A percentile compares a stretch with the other conserved stretches of the same genome.
Evolutionary conservation across 768 basidiomycete genomes (phyloP).

Genomic region (Pisolithus tinctorius): DNA sequence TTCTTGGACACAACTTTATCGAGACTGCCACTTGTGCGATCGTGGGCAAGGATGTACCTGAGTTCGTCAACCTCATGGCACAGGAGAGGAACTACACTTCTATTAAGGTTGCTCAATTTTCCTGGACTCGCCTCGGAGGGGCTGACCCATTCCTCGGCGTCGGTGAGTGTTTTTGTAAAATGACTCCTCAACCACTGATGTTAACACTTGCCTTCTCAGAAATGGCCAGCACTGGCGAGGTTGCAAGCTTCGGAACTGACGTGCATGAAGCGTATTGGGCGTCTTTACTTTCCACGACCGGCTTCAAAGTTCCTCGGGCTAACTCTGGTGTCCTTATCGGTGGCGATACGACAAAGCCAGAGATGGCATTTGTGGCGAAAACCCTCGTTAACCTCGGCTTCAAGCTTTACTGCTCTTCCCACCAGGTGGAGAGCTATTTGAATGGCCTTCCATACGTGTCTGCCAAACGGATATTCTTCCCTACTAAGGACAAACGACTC

Average conservation of each 20-base stretch:
- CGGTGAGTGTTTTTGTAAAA: slow-evolving; percentile 45
- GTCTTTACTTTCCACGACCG: slow-evolving; percentile 89
- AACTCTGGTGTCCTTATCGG: slow-evolving; percentile 89
- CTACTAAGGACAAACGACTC: slow-evolving; percentile 92
- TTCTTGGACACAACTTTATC: slow-evolving; percentile 95
- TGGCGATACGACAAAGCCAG: slow-evolving; percentile 81
- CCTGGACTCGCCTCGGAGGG: slow-evolving; percentile 93
- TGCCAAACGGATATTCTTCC: slow-evolving; percentile 92
- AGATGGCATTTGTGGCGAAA: slow-evolving; percentile 80
- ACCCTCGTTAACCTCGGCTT: slow-evolving; percentile 81
- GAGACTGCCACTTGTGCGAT: slow-evolving; percentile 89
- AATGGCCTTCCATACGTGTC: slow-evolving; percentile 70
- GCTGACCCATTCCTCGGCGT: slow-evolving; percentile 97
- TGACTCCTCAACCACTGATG: background rate
- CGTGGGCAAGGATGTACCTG: slow-evolving; percentile 78
- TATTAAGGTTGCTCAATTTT: slow-evolving; percentile 98
- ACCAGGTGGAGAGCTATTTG: slow-evolving; percentile 72
- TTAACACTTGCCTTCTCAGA: slow-evolving; percentile 40
- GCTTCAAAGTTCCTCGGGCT: slow-evolving; percentile 84
- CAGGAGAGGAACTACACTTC: slow-evolving; percentile 85
- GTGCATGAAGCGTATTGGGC: slow-evolving; percentile 96
- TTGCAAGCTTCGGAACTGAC: slow-evolving; percentile 91
- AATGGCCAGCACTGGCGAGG: slow-evolving; percentile 98
- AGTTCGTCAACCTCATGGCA: slow-evolving; percentile 88
- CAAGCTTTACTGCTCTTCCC: slow-evolving; percentile 88